Evolutionary conservation across 1,284 basidiomycete species (phyloP).

Genomic region (Ganoderma multipileum): DNA sequence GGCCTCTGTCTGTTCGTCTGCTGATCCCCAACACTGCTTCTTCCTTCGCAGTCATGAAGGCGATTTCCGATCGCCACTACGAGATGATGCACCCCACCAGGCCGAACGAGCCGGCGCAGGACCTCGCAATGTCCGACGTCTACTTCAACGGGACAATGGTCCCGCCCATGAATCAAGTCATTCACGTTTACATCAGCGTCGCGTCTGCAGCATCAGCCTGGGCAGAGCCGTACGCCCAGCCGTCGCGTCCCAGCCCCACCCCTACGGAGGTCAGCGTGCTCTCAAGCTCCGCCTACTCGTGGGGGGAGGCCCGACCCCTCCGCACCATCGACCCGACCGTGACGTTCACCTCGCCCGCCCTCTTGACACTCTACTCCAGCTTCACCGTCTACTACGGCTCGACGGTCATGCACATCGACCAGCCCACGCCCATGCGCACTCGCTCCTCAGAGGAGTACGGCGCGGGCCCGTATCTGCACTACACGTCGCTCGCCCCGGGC

Average conservation of each 20-base stretch:
- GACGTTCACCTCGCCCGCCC: conserved; percentile 56
- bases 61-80: conserved; percentile 43
- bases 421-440: conserved; percentile 47
- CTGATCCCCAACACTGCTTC: conserved; percentile 12
- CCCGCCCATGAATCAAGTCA: conserved; percentile 23
- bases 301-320: conserved; percentile 57
- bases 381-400: conserved; percentile 62
- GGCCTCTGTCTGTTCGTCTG: conserved; percentile 6
- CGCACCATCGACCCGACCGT: conserved; percentile 67
- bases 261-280: conserved; percentile 20
- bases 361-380: conserved; percentile 54
- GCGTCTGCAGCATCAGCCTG: conserved; percentile 32
- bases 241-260: conserved; percentile 1
- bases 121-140: conserved; percentile 14
- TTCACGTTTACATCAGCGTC: conserved; percentile 62
- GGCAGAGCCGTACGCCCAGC: conserved; percentile 7
- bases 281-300: conserved; percentile 33
- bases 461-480: conserved; percentile 53
- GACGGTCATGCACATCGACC: conserved; percentile 56
- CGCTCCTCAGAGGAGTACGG: conserved; percentile 32
- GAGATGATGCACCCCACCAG: conserved; percentile 39
- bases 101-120: conserved; percentile 13
- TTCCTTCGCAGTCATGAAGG: conserved; percentile 39
- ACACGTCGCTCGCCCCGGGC: conserved; percentile 60
- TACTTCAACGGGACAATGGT: conserved; percentile 18